Percentiles rank a stretch among this genome's conserved stretches.
phyloP scores from a whole-genome alignment of 495 filamentous ascomycete genomes.

The Penicillium ucsense region DNA sequence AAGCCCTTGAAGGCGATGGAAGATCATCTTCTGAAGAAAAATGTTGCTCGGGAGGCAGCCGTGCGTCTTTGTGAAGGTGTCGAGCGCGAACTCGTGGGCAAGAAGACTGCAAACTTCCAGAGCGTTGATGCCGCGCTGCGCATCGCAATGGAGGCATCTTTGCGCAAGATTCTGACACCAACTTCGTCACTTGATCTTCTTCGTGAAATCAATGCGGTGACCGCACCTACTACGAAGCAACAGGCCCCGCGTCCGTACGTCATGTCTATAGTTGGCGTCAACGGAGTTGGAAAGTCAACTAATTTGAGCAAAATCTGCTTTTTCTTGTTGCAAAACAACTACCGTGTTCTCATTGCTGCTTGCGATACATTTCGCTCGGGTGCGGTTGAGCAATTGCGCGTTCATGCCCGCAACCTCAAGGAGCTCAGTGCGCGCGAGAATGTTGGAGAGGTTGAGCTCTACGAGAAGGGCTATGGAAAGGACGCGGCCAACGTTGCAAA shows the following conservation, averaged over 20 bases:
- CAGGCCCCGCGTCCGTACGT: slow-evolving; percentile 73
- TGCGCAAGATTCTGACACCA: slow-evolving; percentile 90
- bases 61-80: slow-evolving; percentile 86
- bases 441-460: slow-evolving; percentile 71
- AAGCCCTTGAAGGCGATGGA: slow-evolving; percentile 94
- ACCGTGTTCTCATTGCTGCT: slow-evolving; percentile 88
- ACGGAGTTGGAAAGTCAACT: slow-evolving; percentile 95
- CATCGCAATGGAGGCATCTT: slow-evolving; percentile 76
- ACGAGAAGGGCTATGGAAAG: slow-evolving; percentile 95
- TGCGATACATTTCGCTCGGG: slow-evolving; percentile 97
- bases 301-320: slow-evolving; percentile 95
- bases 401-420: slow-evolving; percentile 83
- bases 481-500: slow-evolving; percentile 92
- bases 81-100: slow-evolving; percentile 75
- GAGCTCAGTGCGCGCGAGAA: slow-evolving; percentile 75
- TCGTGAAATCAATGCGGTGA: slow-evolving; percentile 79
- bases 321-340: slow-evolving; percentile 93
- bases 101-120: slow-evolving; percentile 89
- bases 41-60: slow-evolving; percentile 90
- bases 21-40: slow-evolving; percentile 89
- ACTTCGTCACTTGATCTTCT: slow-evolving; percentile 90
- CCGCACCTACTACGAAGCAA: slow-evolving; percentile 42
- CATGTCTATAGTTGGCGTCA: slow-evolving; percentile 95
- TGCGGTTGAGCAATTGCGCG: slow-evolving; percentile 91
- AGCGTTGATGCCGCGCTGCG: slow-evolving; percentile 78